Conservation (phyloP, 164 flowering plant genomes). For the Berberis vulgaris region DNA sequence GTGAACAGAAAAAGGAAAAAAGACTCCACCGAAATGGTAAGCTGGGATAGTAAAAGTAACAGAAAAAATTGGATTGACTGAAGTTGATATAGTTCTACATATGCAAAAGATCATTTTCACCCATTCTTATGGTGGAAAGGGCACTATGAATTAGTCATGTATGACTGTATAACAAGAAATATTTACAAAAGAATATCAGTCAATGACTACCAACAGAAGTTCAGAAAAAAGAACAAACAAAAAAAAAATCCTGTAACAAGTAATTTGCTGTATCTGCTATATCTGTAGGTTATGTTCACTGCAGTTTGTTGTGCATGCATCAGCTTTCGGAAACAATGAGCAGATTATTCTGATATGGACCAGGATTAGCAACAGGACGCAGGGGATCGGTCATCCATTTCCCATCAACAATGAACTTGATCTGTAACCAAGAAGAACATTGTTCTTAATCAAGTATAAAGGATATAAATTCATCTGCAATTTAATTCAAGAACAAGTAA, state of each 20-base stretch:
- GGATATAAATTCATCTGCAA: too few species aligned
- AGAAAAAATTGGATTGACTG: too few species aligned
- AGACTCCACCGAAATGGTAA: not conserved
- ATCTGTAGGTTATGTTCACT: too few species aligned
- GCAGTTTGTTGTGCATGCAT: too few species aligned
- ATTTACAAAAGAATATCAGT: not conserved
- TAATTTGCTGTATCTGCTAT: too few species aligned
- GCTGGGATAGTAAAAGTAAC: too few species aligned
- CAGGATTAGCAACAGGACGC: constrained; percentile 50
- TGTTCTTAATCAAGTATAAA: not conserved
- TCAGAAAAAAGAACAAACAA: not conserved
- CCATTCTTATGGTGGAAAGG: too few species aligned
- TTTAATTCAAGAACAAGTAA: not conserved
- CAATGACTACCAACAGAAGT: not conserved
- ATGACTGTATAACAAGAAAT: not conserved
- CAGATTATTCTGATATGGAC: constrained; percentile 67
- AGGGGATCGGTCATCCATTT: constrained; percentile 79
- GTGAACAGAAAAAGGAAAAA: not conserved
- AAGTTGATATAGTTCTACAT: not conserved
- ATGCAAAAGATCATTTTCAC: not conserved
- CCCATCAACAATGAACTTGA: constrained; percentile 91
- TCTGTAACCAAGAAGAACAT: constrained; percentile 30
- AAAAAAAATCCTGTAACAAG: too few species aligned
- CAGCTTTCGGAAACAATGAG: constrained; percentile 37
- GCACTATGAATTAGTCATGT: not conserved